Evolutionary conservation across 495 filamentous ascomycete genomes (phyloP).

Genomic region (Penicillium riverlandense): DNA sequence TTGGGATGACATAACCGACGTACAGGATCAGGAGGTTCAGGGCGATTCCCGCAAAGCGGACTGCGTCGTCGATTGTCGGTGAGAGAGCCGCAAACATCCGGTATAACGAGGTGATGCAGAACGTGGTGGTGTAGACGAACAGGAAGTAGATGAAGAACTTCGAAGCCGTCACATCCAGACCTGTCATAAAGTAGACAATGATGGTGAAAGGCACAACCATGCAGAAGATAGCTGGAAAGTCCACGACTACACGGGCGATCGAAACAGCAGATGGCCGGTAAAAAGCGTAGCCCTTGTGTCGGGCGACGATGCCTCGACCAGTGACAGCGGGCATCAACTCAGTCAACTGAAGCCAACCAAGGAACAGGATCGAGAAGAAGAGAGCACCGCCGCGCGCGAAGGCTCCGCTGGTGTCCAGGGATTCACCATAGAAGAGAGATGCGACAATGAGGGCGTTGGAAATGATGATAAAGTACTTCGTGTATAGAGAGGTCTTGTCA

Average conservation of each 20-base stretch:
- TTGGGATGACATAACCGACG: constrained; percentile 74
- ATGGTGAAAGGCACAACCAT: constrained; percentile 59
- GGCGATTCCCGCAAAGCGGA: constrained; percentile 61
- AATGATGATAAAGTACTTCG: constrained; percentile 71
- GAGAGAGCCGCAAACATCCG: constrained; percentile 72
- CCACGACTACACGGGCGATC: constrained; percentile 59
- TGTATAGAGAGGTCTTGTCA: constrained; percentile 65
- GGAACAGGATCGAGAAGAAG: constrained; percentile 69
- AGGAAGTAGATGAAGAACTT: constrained; percentile 71
- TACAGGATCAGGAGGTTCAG: constrained; percentile 67
- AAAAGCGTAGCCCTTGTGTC: constrained; percentile 70
- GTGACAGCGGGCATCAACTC: constrained; percentile 64
- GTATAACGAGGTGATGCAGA: constrained; percentile 62
- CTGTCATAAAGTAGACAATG: constrained; percentile 63
- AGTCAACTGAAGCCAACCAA: constrained; percentile 68
- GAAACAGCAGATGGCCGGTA: constrained; percentile 67
- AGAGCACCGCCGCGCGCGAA: constrained; percentile 61
- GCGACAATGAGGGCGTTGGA: constrained; percentile 69
- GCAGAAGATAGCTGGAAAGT: constrained; percentile 58
- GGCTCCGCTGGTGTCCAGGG: constrained; percentile 56
- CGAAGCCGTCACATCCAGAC: constrained; percentile 53
- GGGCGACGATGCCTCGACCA: constrained; percentile 54
- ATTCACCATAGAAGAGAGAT: constrained; percentile 63
- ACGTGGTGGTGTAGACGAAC: constrained; percentile 61
- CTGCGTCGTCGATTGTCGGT: constrained; percentile 64